phyloP scores from a whole-genome alignment of 129 eudicot species.

The Sambucus nigra region DNA sequence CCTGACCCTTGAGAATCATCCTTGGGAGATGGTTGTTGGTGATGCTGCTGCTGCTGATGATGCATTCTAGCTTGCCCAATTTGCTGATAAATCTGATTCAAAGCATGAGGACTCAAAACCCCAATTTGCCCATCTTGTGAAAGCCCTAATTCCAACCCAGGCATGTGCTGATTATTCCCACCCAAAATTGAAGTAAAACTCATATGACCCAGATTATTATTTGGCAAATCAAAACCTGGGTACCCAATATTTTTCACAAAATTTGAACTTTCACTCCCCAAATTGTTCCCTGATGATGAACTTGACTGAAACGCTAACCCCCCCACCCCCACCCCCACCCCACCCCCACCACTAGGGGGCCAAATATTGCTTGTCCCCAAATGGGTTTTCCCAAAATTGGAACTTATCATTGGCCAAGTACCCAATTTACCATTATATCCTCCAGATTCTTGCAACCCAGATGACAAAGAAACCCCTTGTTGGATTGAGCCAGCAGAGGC shows the following conservation, averaged over 20 bases:
- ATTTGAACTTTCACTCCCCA: constrained; percentile 28
- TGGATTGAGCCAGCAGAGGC: constrained; percentile 27
- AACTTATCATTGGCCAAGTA: constrained; percentile 49
- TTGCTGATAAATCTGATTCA: constrained; percentile 73
- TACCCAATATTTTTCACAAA: constrained; percentile 56
- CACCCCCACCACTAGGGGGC: constrained; percentile 29
- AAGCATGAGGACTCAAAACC: constrained; percentile 51
- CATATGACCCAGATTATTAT: constrained; percentile 45
- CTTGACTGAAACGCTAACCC: constrained; percentile 36
- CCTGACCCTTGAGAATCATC: constrained; percentile 85
- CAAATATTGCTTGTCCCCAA: constrained; percentile 35
- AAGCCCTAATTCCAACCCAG: constrained; percentile 77
- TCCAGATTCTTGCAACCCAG: constrained; percentile 45
- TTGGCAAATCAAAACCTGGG: constrained; percentile 58
- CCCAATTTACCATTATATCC: constrained; percentile 16
- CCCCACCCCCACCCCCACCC: constrained; percentile 28
- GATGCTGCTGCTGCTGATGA: constrained; percentile 27
- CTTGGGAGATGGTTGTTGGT: constrained; percentile 32
- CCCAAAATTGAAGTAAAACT: constrained; percentile 70
- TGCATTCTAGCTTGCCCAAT: constrained; percentile 69
- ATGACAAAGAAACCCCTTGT: constrained; percentile 34
- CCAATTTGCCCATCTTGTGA: constrained; percentile 77
- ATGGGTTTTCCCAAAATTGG: constrained; percentile 50
- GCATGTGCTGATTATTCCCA: constrained; percentile 42
- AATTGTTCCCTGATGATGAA: constrained; percentile 24